Percentiles rank a stretch among this genome's conserved stretches.
Evolutionary conservation across 371 early-diverging fungal species (phyloP).

Genomic region (Circinella umbellata): DNA sequence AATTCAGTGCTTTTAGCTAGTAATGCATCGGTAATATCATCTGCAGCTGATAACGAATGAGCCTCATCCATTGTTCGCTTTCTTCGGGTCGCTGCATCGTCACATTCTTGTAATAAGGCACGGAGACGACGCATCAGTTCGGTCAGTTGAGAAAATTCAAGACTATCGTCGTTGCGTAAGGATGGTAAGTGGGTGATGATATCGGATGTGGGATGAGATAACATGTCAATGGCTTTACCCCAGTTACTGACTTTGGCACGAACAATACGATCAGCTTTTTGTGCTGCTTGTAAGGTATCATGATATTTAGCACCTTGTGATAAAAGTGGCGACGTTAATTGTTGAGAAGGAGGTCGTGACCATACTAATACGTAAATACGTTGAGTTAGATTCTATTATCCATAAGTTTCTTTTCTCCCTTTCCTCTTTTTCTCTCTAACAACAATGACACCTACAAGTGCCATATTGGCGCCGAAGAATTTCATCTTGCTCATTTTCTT

Average conservation of each 20-base stretch:
- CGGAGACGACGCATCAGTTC: conserved; percentile 21
- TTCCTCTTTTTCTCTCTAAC: no score
- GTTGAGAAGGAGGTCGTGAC: conserved; percentile 65
- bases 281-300: conserved; percentile 69
- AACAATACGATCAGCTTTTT: conserved; percentile 70
- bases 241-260: conserved; percentile 67
- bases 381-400: no score
- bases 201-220: conserved; percentile 44
- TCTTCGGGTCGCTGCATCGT: conserved; percentile 45
- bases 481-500: conserved; percentile 78
- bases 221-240: conserved; percentile 64
- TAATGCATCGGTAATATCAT: conserved; percentile 68
- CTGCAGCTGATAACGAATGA: conserved; percentile 58
- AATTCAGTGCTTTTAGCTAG: conserved; percentile 44
- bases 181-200: conserved; percentile 28
- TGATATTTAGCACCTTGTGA: conserved; percentile 64
- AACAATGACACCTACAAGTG: conserved; percentile 27
- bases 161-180: conserved; percentile 20
- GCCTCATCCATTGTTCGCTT: conserved; percentile 60
- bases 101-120: conserved; percentile 21
- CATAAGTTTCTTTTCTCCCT: no score
- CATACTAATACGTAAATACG: conserved; percentile 39
- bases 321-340: conserved; percentile 64
- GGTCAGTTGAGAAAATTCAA: conserved; percentile 9
- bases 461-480: conserved; percentile 57